Base-by-base conservation (phyloP, 441 rosid genomes). In the Euphorbia schlechtendalii region DNA sequence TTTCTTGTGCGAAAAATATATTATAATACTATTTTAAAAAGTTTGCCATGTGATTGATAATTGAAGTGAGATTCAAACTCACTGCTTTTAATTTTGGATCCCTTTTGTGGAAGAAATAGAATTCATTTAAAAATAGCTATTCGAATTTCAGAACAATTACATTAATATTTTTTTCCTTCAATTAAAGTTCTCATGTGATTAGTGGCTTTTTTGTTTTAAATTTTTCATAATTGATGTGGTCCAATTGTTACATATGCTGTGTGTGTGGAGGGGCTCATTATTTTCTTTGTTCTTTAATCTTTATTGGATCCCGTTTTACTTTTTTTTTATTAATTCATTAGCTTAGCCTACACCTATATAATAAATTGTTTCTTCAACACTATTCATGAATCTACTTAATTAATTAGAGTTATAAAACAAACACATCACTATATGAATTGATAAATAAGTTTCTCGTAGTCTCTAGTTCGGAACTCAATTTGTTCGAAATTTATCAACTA, bases 221-320 rank as follows among this genome's bases (percentile, higher is more conserved):
- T 46, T 27, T n/a, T 45, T 70, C 73, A 76, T 72, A 56, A 77
- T 75, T 61, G 69, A n/a, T 9, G 67, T 68, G 74, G 81, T 68
- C 74, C 77, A 55, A 59, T 8, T 68, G 41, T 55, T 56, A 51
- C 46, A 4, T 55, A 45, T 64, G 68, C 70, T 36, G 25, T 24
- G 25, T 18, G 7, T 5, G n/a, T 25, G 49, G 11, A 17, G 25
- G 40, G 15, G 52, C 45, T 54, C 27, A 55, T 59, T 14, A 38
- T 54, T 17, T 34, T 48, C 48, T 38, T 60, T 18, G 63, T n/a
- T n/a, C n/a, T n/a, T n/a, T n/a, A n/a, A 58, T 34, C 61, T 73
- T 64, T 67, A 48, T 62, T 67, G 78, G 72, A 60, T 59, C 68
- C 45, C 64, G 61, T 59, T 68, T 60, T 36, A 11, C 17, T 21